Conservation (phyloP, 352 stramenopile genomes). For the Phytopythium helicoides region DNA sequence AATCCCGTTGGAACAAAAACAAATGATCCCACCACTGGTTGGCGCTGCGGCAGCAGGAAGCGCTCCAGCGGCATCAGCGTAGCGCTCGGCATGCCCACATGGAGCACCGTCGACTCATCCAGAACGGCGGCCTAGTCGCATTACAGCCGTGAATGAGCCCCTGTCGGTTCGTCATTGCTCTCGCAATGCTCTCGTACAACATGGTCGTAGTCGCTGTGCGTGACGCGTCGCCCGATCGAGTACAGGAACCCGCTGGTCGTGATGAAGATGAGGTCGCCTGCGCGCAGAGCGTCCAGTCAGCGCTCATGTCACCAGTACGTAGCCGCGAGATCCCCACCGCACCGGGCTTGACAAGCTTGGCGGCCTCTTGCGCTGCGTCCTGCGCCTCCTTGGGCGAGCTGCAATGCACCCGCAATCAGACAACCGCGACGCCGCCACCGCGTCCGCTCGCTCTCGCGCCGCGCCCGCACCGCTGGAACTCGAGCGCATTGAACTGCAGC, state of each 20-base stretch:
- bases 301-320: neutral
- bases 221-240: conserved; percentile 57
- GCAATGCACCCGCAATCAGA: too few relatives aligned
- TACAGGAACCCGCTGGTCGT: conserved; percentile 71
- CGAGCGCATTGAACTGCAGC: conserved; percentile 70
- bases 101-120: conserved; percentile 56
- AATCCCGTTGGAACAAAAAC: neutral
- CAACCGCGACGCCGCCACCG: too few relatives aligned
- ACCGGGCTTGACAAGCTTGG: conserved; percentile 66
- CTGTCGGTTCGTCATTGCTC: too few relatives aligned
- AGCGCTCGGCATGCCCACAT: conserved; percentile 57
- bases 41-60: conserved; percentile 58
- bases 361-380: conserved; percentile 50
- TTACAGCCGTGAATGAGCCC: neutral
- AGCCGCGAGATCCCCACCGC: too few relatives aligned
- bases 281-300: neutral
- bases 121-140: conserved; percentile 53
- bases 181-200: too few relatives aligned
- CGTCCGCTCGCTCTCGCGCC: neutral
- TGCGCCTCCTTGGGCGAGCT: conserved; percentile 63
- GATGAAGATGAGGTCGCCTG: conserved; percentile 81
- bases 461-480: conserved; percentile 55
- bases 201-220: conserved; percentile 72
- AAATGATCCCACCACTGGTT: conserved; percentile 59
- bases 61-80: conserved; percentile 61